These are phyloP conservation scores for Sporothrix phasma DNA, from an alignment of 2,329 filamentous ascomycete genomes.

Conservation along the genomic window DNA sequence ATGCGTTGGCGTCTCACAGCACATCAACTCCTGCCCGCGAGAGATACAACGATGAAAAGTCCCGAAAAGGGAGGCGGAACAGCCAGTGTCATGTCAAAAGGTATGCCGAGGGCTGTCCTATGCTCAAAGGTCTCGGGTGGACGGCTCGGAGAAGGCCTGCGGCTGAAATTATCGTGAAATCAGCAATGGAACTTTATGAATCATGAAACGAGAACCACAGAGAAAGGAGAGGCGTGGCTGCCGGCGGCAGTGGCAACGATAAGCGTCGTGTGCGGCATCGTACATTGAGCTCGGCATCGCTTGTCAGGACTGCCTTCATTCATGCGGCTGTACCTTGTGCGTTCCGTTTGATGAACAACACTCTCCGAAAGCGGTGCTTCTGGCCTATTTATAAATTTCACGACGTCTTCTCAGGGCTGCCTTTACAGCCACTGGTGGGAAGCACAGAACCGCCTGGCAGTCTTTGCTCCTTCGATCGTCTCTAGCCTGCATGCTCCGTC, in stretches of 20 bases:
- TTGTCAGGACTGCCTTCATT: neutral
- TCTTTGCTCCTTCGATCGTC: neutral
- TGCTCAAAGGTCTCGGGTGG: neutral
- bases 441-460: neutral
- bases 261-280: neutral
- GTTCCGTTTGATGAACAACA: too few relatives aligned
- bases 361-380: too few relatives aligned
- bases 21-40: too few relatives aligned
- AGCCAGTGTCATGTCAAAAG: neutral
- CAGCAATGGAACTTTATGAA: too few relatives aligned
- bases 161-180: neutral
- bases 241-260: neutral
- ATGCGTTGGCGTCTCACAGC: neutral
- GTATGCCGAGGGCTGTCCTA: too few relatives aligned
- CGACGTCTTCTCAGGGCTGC: neutral
- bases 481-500: neutral
- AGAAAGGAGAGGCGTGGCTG: neutral
- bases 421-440: neutral
- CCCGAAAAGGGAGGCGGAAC: neutral
- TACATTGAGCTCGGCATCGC: neutral
- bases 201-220: neutral
- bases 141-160: neutral
- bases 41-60: neutral
- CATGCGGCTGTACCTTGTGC: too few relatives aligned
- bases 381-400: too few relatives aligned